These are phyloP conservation scores for Talaromyces sp. DNA, from an alignment of 2,329 filamentous ascomycete species.

Conservation along the genomic window DNA sequence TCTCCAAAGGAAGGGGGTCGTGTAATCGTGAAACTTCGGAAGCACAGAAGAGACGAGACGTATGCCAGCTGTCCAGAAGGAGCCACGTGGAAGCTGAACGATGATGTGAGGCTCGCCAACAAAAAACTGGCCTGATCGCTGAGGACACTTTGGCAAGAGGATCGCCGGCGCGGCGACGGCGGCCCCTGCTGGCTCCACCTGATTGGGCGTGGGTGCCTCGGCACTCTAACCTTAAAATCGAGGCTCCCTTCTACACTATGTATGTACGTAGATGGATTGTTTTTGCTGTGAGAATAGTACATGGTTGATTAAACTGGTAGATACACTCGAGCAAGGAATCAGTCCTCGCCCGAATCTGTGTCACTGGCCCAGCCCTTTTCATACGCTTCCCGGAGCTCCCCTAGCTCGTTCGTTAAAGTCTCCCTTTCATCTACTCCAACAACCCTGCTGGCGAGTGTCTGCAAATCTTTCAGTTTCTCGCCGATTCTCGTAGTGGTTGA, in stretches of 20 bases:
- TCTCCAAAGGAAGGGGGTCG: not conserved
- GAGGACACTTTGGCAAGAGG: constrained; percentile 12
- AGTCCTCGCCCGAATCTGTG: constrained; percentile 34
- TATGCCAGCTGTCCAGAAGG: not conserved
- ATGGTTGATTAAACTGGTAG: not conserved
- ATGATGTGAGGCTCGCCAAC: not conserved
- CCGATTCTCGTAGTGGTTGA: constrained; percentile 72
- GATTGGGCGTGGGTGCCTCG: not conserved
- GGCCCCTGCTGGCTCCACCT: not conserved
- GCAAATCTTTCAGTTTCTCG: constrained; percentile 59
- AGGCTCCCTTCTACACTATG: not conserved
- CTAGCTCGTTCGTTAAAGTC: constrained; percentile 70
- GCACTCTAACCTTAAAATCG: not conserved
- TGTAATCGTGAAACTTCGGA: not conserved
- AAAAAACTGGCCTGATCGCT: constrained; percentile 2
- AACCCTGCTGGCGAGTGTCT: constrained; percentile 56
- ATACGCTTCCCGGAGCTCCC: constrained; percentile 80
- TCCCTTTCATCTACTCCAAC: constrained; percentile 76
- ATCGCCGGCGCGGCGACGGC: constrained; percentile 1
- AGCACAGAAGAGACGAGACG: not conserved
- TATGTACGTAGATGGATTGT: not conserved
- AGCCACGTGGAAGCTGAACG: constrained; percentile 5
- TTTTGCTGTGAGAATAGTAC: not conserved
- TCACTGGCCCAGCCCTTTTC: constrained; percentile 81
- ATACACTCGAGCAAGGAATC: constrained; percentile 22